Conservation (phyloP, 768 basidiomycete genomes). For the Fomitopsis serialis region DNA sequence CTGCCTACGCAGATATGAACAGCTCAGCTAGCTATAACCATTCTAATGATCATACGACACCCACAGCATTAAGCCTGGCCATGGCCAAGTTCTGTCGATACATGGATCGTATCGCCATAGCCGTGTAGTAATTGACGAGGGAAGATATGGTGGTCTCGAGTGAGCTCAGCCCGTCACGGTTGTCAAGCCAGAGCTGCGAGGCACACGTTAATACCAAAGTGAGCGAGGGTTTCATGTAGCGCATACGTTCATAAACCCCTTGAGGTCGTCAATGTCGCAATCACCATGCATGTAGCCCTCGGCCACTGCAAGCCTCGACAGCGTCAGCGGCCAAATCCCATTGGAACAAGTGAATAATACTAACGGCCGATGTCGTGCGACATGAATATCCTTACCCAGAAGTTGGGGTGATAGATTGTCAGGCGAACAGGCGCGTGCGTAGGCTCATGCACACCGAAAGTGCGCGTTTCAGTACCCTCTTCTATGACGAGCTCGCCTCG, state of each 20-base stretch:
- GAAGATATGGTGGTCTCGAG: constrained; percentile 9
- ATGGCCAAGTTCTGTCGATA: constrained; percentile 63
- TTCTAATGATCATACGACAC: not conserved
- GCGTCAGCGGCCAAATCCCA: not conserved
- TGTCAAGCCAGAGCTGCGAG: constrained; percentile 20
- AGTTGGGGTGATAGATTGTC: not conserved
- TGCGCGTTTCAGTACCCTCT: not conserved
- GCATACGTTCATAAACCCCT: constrained; percentile 16
- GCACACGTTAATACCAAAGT: not conserved
- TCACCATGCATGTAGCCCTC: constrained; percentile 25
- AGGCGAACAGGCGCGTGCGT: not conserved
- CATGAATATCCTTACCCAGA: not conserved
- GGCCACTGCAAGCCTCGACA: constrained; percentile 11
- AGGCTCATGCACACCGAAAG: not conserved
- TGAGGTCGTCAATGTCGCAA: constrained; percentile 14
- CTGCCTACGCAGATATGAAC: not conserved
- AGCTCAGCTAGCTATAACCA: not conserved
- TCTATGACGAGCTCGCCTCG: not conserved
- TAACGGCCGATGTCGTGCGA: not conserved
- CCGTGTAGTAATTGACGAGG: too few relatives aligned
- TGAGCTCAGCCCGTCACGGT: constrained; percentile 13
- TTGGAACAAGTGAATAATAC: too few relatives aligned
- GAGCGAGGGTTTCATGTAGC: not conserved
- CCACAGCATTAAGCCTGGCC: constrained; percentile 63
- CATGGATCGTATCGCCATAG: constrained; percentile 43